Conservation (phyloP, 2,329 filamentous ascomycete species). For the Venturia aucupariae region DNA sequence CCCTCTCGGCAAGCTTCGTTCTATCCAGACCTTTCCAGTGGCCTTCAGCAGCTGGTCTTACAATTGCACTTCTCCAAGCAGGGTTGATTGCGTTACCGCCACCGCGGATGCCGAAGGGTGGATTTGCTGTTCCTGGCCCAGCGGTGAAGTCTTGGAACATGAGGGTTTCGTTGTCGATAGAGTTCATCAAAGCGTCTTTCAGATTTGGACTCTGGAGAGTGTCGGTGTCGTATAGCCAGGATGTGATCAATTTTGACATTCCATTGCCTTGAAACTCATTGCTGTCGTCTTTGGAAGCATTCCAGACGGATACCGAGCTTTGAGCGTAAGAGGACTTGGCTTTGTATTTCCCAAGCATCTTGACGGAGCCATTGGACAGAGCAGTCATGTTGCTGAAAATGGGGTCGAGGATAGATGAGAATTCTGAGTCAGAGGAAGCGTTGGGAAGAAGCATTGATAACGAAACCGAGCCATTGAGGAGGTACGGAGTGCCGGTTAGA, state of each 20-base stretch:
- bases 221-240: constrained; percentile 8
- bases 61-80: constrained; percentile 17
- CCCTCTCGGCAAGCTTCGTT: background rate
- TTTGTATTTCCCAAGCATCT: background rate
- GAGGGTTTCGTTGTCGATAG: background rate
- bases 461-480: background rate
- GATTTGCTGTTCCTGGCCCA: constrained; percentile 8
- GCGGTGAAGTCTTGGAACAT: constrained; percentile 11
- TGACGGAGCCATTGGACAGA: background rate
- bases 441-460: background rate
- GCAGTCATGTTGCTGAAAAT: background rate
- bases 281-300: background rate
- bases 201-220: background rate
- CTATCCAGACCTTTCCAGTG: constrained; percentile 17
- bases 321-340: background rate
- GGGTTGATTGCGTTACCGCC: constrained; percentile 18
- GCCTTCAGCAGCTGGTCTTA: constrained; percentile 17
- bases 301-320: background rate
- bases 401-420: background rate
- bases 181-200: constrained; percentile 3
- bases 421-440: background rate
- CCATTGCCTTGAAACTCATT: constrained; percentile 2
- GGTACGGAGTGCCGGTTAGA: background rate
- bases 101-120: constrained; percentile 10
- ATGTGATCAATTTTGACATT: constrained; percentile 4